Base-by-base conservation (phyloP, 1,284 basidiomycete genomes). In the Schizophyllum commune region DNA sequence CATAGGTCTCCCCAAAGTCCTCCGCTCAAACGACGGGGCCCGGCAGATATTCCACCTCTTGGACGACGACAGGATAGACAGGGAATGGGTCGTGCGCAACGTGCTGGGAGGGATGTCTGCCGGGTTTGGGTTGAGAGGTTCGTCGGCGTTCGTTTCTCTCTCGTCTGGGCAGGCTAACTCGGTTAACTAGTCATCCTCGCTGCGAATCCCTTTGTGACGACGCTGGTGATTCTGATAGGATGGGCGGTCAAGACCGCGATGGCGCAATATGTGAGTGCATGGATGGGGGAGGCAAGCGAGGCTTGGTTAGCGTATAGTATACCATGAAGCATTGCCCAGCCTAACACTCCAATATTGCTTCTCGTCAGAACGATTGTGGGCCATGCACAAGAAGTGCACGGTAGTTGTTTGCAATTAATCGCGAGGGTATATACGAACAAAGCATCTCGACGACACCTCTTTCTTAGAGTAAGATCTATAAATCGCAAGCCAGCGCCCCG, bases 51-150 rank as follows among this genome's bases (percentile, higher is more conserved):
- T 59, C 5, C 60, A 62, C n/a, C 33, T 59, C n/a, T 58, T 62
- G 33, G 85, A 88, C 65, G 86, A 90, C 58, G 84, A 83, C 65
- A 81, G 78, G 58, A 76, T 92, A 3, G 89, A 94, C 72, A 83
- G 88, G 15, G 87, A 91, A 67, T 95, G 93, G 93, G 78, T 92
- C 1, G 86, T 94, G 5, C 82, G 92, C 20, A 91, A 93, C 64
- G 77, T 94, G 5, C 77, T 95, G 0, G 92, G 92, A 19, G 93
- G 93, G 0, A 90, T 95, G 87, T 87, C 90, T 21, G 79, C 80
- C 55, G 79, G 79, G 1, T 82, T 82, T 67, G 79, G 79, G 0
- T 64, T 82, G 34, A 74, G 79, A 57, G 77, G n/a, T n/a, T n/a
- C n/a, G n/a, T n/a, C n/a, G n/a, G n/a, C n/a, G 79, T 80, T 54